phyloP scores from a whole-genome alignment of 139 green algal species.

The Tetraselmis chui region DNA sequence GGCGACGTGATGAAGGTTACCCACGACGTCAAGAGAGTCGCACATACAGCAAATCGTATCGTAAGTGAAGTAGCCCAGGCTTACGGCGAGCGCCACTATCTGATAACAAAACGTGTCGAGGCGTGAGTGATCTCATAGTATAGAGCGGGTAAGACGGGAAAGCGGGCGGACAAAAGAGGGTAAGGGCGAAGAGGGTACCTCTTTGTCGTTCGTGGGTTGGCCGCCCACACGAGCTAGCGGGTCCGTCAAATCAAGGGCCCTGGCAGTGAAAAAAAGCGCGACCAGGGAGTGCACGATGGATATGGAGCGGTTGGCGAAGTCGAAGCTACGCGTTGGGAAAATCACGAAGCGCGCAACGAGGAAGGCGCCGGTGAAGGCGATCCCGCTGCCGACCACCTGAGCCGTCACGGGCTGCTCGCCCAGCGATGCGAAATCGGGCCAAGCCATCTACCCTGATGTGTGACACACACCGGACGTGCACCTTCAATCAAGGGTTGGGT shows the following conservation, averaged over 20 bases:
- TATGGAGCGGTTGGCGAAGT: not conserved
- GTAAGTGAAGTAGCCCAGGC: constrained; percentile 37
- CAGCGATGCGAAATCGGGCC: too few relatives aligned
- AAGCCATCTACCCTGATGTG: too few relatives aligned
- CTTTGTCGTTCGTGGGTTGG: not conserved
- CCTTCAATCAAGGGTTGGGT: too few relatives aligned
- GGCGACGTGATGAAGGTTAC: constrained; percentile 22
- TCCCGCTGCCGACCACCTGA: not conserved
- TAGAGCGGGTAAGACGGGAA: too few relatives aligned
- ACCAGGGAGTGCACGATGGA: not conserved
- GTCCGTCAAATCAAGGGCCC: not conserved
- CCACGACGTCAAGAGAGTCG: constrained; percentile 12
- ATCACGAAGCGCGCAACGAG: not conserved
- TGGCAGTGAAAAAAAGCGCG: not conserved
- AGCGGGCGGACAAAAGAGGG: too few relatives aligned
- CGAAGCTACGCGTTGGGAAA: not conserved
- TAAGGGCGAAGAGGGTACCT: too few relatives aligned
- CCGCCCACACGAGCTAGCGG: not conserved
- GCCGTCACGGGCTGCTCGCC: too few relatives aligned
- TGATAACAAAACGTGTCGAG: constrained; percentile 8
- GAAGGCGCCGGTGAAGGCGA: not conserved
- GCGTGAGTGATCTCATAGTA: too few relatives aligned
- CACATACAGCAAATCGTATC: constrained; percentile 31
- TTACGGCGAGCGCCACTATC: constrained; percentile 19
- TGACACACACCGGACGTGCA: too few relatives aligned